Evolutionary conservation across 2,329 filamentous ascomycete species (phyloP).

Genomic region (Fusarium dimerum): DNA sequence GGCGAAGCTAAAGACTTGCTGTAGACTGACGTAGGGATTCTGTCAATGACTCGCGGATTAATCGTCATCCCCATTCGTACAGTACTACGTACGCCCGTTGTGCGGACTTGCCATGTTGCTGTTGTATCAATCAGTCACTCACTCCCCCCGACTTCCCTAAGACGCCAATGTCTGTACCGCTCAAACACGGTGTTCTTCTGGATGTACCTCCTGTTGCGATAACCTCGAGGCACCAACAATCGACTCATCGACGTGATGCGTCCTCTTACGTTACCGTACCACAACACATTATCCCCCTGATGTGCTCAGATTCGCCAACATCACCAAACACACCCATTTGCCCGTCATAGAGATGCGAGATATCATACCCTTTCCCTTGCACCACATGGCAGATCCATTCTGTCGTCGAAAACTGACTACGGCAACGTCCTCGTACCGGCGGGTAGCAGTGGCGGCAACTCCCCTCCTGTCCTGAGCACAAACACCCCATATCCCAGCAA

Average conservation of each 20-base stretch:
- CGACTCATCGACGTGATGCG: too few species aligned
- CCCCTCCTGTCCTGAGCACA: too few species aligned
- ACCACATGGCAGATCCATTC: constrained; percentile 30
- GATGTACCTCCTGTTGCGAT: too few species aligned
- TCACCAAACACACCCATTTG: constrained; percentile 19
- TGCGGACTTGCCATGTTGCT: not conserved
- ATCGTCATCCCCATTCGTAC: not conserved
- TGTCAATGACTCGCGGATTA: not conserved
- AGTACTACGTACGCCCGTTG: not conserved
- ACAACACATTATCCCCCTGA: constrained; percentile 1
- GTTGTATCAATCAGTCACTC: too few species aligned
- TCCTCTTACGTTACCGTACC: too few species aligned
- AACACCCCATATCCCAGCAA: too few species aligned
- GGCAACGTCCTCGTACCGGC: too few species aligned
- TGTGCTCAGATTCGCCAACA: constrained; percentile 25
- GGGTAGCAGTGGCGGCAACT: too few species aligned
- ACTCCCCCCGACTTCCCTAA: too few species aligned
- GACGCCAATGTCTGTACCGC: too few species aligned
- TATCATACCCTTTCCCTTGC: constrained; percentile 24
- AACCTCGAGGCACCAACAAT: too few species aligned
- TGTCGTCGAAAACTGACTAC: not conserved
- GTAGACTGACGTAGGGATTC: not conserved
- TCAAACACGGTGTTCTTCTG: too few species aligned
- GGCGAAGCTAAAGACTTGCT: not conserved
- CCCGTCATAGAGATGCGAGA: constrained; percentile 25